These are phyloP conservation scores for Ustilago loliicola DNA, from an alignment of 1,284 basidiomycete species.

Conservation along the genomic window DNA sequence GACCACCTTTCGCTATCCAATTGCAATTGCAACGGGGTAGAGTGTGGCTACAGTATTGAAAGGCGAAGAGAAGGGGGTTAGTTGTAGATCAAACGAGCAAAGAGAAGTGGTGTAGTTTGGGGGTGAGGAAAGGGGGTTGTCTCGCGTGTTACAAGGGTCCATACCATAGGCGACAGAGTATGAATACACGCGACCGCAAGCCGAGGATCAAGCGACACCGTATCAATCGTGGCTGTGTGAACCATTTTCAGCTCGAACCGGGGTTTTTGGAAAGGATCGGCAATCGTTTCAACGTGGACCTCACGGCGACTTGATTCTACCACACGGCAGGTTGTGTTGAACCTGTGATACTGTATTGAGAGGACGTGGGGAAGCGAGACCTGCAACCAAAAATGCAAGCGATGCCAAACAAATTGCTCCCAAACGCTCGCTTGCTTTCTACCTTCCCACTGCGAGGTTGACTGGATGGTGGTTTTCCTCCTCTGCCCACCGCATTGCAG, in stretches of 20 bases:
- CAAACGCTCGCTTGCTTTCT: slow-evolving; percentile 6
- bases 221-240: slow-evolving; percentile 8
- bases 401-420: slow-evolving; percentile 27
- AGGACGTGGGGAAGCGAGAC: slow-evolving; percentile 42
- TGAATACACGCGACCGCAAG: background rate
- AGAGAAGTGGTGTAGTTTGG: too few species aligned
- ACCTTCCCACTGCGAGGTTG: too few species aligned
- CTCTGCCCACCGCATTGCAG: too few species aligned
- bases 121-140: slow-evolving; percentile 1
- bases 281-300: background rate
- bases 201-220: background rate
- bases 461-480: too few species aligned
- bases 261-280: background rate
- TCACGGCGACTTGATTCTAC: background rate
- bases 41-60: background rate
- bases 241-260: background rate
- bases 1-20: background rate
- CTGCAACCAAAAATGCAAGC: slow-evolving; percentile 6
- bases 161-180: too few species aligned
- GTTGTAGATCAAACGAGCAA: too few species aligned
- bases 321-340: too few species aligned
- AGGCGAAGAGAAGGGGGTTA: background rate
- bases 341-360: too few species aligned
- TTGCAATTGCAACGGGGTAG: background rate
- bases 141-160: background rate